phyloP scores from a whole-genome alignment of 176 grass and related monocot species.

The Oryza longistaminata region DNA sequence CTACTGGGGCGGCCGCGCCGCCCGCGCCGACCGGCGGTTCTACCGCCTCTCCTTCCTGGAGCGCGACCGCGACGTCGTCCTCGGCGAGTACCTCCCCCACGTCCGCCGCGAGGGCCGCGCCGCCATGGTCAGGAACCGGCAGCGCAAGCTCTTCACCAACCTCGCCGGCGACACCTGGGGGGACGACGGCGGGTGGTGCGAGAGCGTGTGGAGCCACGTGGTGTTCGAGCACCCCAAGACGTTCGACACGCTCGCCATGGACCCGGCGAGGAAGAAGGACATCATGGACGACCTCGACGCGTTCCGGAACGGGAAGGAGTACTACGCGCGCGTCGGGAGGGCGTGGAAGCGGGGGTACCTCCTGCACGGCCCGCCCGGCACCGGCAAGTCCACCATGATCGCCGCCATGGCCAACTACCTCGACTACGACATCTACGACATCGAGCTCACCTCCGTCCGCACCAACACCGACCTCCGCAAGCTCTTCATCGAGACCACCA shows the following conservation, averaged over 20 bases:
- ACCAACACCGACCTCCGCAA: slow-evolving; percentile 51
- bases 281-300: slow-evolving; percentile 36
- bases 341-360: slow-evolving; percentile 56
- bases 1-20: neutral
- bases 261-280: slow-evolving; percentile 28
- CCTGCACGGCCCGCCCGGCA: slow-evolving; percentile 39
- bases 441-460: slow-evolving; percentile 42
- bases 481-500: slow-evolving; percentile 51
- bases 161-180: neutral
- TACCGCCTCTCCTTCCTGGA: slow-evolving; percentile 41
- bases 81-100: slow-evolving; percentile 30
- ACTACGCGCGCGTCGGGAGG: slow-evolving; percentile 33
- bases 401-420: slow-evolving; percentile 55
- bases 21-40: neutral
- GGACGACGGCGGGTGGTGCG: neutral
- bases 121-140: slow-evolving; percentile 19
- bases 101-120: slow-evolving; percentile 26
- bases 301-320: slow-evolving; percentile 13
- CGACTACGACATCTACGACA: slow-evolving; percentile 47
- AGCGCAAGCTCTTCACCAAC: slow-evolving; percentile 52
- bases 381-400: slow-evolving; percentile 49
- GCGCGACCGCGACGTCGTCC: slow-evolving; percentile 33
- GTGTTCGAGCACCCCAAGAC: slow-evolving; percentile 46
- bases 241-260: slow-evolving; percentile 45
- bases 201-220: slow-evolving; percentile 33